Percentiles rank a stretch among this genome's conserved stretches.
Evolutionary conservation across 2,329 filamentous ascomycete species (phyloP).

Genomic region (Claviceps quebecensis): DNA sequence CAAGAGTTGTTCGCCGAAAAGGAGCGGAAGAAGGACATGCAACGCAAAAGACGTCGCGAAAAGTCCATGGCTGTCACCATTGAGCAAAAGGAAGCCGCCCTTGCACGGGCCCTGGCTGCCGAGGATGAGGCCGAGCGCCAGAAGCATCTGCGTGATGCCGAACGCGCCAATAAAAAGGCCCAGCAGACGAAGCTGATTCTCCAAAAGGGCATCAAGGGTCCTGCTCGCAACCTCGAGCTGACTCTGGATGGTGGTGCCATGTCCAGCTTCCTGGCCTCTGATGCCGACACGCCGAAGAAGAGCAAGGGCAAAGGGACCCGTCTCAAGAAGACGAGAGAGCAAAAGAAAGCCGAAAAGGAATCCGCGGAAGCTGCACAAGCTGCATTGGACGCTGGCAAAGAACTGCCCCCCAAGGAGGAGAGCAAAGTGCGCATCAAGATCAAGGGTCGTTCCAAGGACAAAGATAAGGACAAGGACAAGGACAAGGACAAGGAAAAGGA

Average conservation of each 20-base stretch:
- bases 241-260: conserved; percentile 77
- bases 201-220: conserved; percentile 75
- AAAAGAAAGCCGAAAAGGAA: conserved; percentile 68
- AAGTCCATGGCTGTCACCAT: conserved; percentile 91
- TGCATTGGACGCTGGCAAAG: conserved; percentile 65
- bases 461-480: conserved; percentile 26
- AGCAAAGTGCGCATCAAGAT: conserved; percentile 51
- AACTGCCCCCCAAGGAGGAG: conserved; percentile 45
- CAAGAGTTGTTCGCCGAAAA: conserved; percentile 90
- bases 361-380: conserved; percentile 80
- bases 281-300: conserved; percentile 39
- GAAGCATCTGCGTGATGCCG: conserved; percentile 71
- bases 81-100: conserved; percentile 73
- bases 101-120: conserved; percentile 63
- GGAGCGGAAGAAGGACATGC: conserved; percentile 99
- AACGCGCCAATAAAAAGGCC: conserved; percentile 84
- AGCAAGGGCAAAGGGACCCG: conserved; percentile 47
- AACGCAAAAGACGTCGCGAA: conserved; percentile 86
- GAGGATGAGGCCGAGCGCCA: conserved; percentile 71
- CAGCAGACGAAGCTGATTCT: conserved; percentile 79
- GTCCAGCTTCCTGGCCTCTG: conserved; percentile 66
- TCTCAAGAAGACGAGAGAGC: conserved; percentile 82
- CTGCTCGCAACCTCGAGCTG: conserved; percentile 54
- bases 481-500: conserved; percentile 32
- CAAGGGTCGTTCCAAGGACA: conserved; percentile 35